Evolutionary conservation across 345 rosid species (phyloP).

Genomic region (Populus tremula): DNA sequence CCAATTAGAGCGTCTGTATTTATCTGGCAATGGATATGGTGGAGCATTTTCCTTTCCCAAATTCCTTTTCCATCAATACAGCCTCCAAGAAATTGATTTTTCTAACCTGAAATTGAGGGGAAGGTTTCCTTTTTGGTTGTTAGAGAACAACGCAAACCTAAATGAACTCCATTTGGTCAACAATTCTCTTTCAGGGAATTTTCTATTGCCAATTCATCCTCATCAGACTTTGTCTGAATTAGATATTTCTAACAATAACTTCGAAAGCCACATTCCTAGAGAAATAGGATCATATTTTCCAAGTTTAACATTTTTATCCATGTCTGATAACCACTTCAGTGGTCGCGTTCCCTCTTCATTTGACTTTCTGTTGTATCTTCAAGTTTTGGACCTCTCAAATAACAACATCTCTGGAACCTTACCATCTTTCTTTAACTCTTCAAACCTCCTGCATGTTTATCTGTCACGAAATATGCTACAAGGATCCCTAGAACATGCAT

Average conservation of each 20-base stretch:
- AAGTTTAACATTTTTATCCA: background rate
- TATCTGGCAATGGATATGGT: background rate
- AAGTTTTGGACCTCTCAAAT: too few species aligned
- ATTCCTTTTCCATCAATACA: background rate
- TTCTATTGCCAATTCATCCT: background rate
- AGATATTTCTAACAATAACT: constrained; percentile 1
- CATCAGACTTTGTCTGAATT: background rate
- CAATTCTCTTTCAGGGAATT: background rate
- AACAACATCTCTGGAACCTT: too few species aligned
- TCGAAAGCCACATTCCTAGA: constrained; percentile 7
- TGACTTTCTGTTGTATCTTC: too few species aligned
- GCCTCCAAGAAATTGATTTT: background rate
- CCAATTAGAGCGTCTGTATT: background rate
- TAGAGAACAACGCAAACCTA: constrained; percentile 25
- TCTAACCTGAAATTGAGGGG: background rate
- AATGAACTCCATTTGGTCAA: accelerated
- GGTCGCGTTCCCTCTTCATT: too few species aligned
- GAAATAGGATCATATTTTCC: constrained; percentile 10
- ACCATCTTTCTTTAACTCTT: too few species aligned
- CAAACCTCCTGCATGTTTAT: too few species aligned
- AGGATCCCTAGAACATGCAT: too few species aligned
- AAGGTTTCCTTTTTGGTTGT: constrained; percentile 24
- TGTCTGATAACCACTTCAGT: constrained; percentile 10
- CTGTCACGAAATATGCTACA: too few species aligned
- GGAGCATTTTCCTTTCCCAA: background rate